Percentiles rank a stretch among this genome's conserved stretches.
phyloP scores from a whole-genome alignment of 768 basidiomycete genomes.

The Tephrocybe sp. region DNA sequence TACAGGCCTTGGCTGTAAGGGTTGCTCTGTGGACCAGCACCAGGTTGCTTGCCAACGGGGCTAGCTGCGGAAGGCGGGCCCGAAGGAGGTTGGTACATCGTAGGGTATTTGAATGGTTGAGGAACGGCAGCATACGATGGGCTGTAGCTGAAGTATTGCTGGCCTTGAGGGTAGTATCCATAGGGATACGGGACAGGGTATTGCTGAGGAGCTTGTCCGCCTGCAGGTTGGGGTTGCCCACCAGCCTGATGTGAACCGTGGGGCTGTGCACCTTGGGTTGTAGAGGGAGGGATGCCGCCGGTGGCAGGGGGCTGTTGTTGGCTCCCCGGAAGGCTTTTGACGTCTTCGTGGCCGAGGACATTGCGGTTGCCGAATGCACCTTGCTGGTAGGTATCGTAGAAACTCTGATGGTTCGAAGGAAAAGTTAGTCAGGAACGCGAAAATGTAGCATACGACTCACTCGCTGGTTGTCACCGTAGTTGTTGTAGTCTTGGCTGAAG shows the following conservation, averaged over 20 bases:
- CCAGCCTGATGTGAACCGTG: slow-evolving; percentile 46
- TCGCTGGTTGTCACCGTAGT: slow-evolving; percentile 64
- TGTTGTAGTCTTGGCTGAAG: slow-evolving; percentile 63
- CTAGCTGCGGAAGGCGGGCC: slow-evolving; percentile 64
- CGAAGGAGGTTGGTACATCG: slow-evolving; percentile 73
- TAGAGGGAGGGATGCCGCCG: slow-evolving; percentile 49
- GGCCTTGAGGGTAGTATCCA: slow-evolving; percentile 71
- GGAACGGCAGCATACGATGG: slow-evolving; percentile 50
- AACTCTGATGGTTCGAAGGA: slow-evolving; percentile 51
- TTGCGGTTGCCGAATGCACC: slow-evolving; percentile 62
- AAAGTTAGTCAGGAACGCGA: slow-evolving; percentile 10
- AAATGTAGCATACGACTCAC: slow-evolving; percentile 34
- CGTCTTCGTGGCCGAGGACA: slow-evolving; percentile 70
- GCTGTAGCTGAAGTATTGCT: slow-evolving; percentile 71
- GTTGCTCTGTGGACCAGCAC: slow-evolving; percentile 49
- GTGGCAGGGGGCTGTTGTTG: slow-evolving; percentile 52
- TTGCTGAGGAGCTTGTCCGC: slow-evolving; percentile 58
- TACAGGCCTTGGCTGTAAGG: slow-evolving; percentile 66
- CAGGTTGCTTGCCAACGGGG: slow-evolving; percentile 65
- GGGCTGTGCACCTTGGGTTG: slow-evolving; percentile 54
- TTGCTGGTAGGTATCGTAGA: slow-evolving; percentile 78
- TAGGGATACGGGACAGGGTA: slow-evolving; percentile 61
- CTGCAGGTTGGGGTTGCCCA: slow-evolving; percentile 58
- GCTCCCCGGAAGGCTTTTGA: slow-evolving; percentile 62
- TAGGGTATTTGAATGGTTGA: slow-evolving; percentile 73